phyloP scores from a whole-genome alignment of 495 filamentous ascomycete genomes.

The Pyrenopolyporus hunteri region DNA sequence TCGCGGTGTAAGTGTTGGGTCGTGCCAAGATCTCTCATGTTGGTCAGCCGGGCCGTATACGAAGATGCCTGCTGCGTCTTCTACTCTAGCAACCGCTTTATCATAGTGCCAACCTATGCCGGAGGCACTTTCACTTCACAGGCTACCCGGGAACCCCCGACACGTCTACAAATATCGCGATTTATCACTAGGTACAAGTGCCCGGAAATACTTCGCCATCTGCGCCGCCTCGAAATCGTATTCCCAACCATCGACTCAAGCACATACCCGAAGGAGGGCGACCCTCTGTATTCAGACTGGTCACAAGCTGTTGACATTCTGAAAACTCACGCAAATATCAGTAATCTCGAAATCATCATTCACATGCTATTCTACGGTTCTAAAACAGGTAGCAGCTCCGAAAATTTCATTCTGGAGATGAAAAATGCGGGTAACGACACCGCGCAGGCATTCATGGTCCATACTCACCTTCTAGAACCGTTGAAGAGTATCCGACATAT shows the following conservation, averaged over 20 bases:
- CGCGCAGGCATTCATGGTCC: neutral
- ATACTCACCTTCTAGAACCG: neutral
- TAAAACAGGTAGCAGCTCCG: neutral
- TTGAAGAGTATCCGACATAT: neutral
- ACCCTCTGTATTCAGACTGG: neutral
- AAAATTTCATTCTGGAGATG: neutral
- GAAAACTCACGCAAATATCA: neutral
- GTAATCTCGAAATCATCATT: neutral
- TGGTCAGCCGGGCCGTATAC: neutral
- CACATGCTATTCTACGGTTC: neutral
- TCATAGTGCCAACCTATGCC: neutral
- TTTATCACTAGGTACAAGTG: constrained; percentile 1
- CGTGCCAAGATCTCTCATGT: neutral
- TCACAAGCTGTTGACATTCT: neutral
- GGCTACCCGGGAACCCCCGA: neutral
- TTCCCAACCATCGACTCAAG: neutral
- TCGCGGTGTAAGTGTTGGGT: constrained; percentile 1
- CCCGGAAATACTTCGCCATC: neutral
- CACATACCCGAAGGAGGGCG: neutral
- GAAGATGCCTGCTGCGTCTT: constrained; percentile 4
- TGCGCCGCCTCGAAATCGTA: constrained; percentile 5
- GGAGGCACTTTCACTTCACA: neutral
- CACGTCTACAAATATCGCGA: neutral
- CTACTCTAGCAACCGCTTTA: constrained; percentile 2
- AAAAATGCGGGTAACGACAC: neutral